Evolutionary conservation across 129 eudicot genomes (phyloP).

Genomic region (Pulicaria dysenterica): DNA sequence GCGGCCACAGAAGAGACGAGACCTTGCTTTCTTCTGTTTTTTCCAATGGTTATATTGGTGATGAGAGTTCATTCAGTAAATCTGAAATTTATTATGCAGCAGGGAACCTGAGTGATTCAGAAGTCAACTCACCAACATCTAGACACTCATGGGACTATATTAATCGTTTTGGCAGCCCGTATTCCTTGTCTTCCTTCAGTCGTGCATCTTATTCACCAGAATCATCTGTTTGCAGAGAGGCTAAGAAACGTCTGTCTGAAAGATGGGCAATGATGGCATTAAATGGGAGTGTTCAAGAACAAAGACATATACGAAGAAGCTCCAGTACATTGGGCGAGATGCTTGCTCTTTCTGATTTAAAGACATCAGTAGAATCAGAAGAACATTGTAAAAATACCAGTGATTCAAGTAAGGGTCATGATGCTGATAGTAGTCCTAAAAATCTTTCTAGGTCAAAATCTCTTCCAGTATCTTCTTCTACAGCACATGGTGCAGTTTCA

Average conservation of each 20-base stretch:
- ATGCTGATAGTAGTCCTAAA: conserved; percentile 41
- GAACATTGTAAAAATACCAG: conserved; percentile 29
- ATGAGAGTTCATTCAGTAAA: conserved; percentile 78
- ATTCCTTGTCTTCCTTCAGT: conserved; percentile 66
- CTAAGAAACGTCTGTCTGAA: conserved; percentile 95
- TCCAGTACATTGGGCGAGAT: conserved; percentile 97
- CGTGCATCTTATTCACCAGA: conserved; percentile 89
- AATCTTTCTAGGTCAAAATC: conserved; percentile 85
- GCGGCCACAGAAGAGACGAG: conserved; percentile 67
- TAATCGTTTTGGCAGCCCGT: conserved; percentile 65
- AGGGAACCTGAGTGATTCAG: conserved; percentile 83
- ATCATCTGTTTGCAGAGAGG: conserved; percentile 94
- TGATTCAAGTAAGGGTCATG: conserved; percentile 40
- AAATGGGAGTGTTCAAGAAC: conserved; percentile 67
- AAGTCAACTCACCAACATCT: conserved; percentile 74
- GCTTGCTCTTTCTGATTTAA: conserved; percentile 92
- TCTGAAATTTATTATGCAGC: conserved; percentile 77
- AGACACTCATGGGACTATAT: conserved; percentile 92
- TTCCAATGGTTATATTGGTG: conserved; percentile 84
- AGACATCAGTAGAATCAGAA: conserved; percentile 42
- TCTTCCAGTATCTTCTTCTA: conserved; percentile 70
- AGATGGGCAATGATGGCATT: conserved; percentile 97
- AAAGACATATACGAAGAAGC: conserved; percentile 63
- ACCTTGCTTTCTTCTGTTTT: conserved; percentile 69
- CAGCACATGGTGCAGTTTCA: conserved; percentile 32